Base-by-base conservation (phyloP, 2,329 filamentous ascomycete species). In the Xylariaceae sp. region DNA sequence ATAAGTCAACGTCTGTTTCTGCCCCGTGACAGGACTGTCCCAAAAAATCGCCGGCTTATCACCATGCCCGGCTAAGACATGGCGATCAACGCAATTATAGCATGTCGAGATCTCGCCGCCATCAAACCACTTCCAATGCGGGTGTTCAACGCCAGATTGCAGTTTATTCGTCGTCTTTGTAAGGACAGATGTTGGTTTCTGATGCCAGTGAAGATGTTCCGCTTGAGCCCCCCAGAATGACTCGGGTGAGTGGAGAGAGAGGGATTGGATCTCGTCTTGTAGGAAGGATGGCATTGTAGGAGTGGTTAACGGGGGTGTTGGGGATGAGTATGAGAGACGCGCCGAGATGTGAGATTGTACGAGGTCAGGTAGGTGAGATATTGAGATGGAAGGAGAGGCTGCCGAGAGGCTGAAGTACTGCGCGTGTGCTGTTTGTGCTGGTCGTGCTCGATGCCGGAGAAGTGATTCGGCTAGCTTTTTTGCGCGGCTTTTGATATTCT, bases 11-110 rank as follows among this genome's bases (percentile, higher is more conserved):
- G 76, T 82, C 68, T 85, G 78, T 67, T 90, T 90, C 9, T 76
- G 77, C 2, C 77, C 76, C 1, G 89, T 90, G 10, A 96, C 90
- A 2, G 91, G 89, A 57, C 87, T 92, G 66, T 96, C 91, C 77
- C 88, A 96, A 60, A 87, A 82, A 50, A 97, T 87, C 18, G 91
- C 92, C 0, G 85, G 76, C 44, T 78, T 72, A 41, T 86, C 77
- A 12, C 90, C 90, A 57, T 85, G 75, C n/a, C 91, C 89, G 6
- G 81, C 82, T 33, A 80, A 72, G n/a, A 96, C 90, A 69, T 96
- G 91, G 12, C 91, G 79, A 68, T 96, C 90, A 12, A 96, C 74
- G 65, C 90, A 95, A 67, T 96, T 97, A 74, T 90, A 95, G 58
- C 87, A 90, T 0, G 90, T 96, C 36, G 87, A 94, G 59, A 97